Percentiles rank a stretch among this genome's conserved stretches.
These are phyloP conservation scores for Cryptococcus sp. DNA, from an alignment of 1,284 basidiomycete species.

Conservation along the genomic window DNA sequence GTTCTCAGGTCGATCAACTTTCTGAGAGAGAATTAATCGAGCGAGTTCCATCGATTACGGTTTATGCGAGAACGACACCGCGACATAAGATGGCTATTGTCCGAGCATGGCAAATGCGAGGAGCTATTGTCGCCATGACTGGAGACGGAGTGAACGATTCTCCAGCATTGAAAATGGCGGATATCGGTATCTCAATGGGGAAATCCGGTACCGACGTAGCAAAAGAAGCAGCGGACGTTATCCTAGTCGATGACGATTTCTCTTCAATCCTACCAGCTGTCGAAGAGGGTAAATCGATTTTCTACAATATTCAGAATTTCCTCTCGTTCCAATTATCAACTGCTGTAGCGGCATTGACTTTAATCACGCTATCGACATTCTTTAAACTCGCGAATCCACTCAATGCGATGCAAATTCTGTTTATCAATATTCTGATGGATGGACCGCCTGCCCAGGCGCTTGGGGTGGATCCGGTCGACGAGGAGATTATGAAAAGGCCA, in stretches of 20 bases:
- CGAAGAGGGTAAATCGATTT: constrained; percentile 97
- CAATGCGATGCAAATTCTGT: constrained; percentile 98
- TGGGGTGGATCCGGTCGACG: constrained; percentile 93
- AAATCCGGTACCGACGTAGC: constrained; percentile 95
- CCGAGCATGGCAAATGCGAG: constrained; percentile 81
- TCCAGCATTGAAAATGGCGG: constrained; percentile 93
- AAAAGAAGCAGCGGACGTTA: constrained; percentile 95
- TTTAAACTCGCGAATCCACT: constrained; percentile 85
- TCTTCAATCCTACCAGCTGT: constrained; percentile 88
- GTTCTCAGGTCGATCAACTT: constrained; percentile 80
- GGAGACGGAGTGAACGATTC: constrained; percentile 98
- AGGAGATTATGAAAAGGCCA: constrained; percentile 80
- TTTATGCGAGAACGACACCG: constrained; percentile 93
- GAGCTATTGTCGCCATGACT: constrained; percentile 93
- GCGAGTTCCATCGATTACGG: constrained; percentile 70
- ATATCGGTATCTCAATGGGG: constrained; percentile 97
- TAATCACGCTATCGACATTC: constrained; percentile 90
- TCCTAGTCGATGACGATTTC: constrained; percentile 97
- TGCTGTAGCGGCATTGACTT: constrained; percentile 86
- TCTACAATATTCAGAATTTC: constrained; percentile 99
- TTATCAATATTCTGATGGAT: constrained; percentile 99
- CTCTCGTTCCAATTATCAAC: constrained; percentile 94
- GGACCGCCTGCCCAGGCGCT: constrained; percentile 95
- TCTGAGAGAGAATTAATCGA: constrained; percentile 75
- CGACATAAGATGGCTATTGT: constrained; percentile 97